Conservation (phyloP, 805 yeast species). For the Kazachstania taianensis region DNA sequence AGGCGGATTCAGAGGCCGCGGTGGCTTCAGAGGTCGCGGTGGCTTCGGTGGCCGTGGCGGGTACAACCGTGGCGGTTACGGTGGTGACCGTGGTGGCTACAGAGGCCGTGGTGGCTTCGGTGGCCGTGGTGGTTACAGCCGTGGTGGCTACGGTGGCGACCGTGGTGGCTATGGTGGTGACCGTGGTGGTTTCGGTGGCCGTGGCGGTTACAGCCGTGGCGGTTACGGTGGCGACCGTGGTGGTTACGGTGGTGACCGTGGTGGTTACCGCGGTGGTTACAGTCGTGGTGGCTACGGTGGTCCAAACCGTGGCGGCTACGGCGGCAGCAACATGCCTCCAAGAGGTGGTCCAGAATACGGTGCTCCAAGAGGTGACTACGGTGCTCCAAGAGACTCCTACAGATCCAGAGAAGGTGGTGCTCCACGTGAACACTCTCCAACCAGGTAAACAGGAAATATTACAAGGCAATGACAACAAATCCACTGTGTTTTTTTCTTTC, state of each 20-base stretch:
- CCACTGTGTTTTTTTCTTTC: not conserved
- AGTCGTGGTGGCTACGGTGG: constrained; percentile 34
- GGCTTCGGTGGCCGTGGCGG: constrained; percentile 32
- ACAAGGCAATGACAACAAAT: not conserved
- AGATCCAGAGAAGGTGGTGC: constrained; percentile 12
- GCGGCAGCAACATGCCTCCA: constrained; percentile 25
- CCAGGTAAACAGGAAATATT: constrained; percentile 61
- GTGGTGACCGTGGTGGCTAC: constrained; percentile 32
- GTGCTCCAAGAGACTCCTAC: constrained; percentile 25
- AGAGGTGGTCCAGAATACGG: constrained; percentile 25
- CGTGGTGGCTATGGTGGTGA: constrained; percentile 34
- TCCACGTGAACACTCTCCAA: constrained; percentile 64
- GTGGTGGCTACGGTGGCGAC: constrained; percentile 35
- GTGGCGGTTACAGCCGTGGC: constrained; percentile 28
- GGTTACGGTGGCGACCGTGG: constrained; percentile 28
- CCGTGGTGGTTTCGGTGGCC: constrained; percentile 36
- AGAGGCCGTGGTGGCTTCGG: constrained; percentile 33
- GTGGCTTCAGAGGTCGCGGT: constrained; percentile 40
- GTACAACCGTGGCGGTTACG: constrained; percentile 36
- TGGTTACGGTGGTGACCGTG: constrained; percentile 25
- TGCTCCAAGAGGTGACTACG: constrained; percentile 27
- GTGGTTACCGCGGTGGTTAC: constrained; percentile 33
- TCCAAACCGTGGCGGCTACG: constrained; percentile 27
- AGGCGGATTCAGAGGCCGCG: constrained; percentile 39
- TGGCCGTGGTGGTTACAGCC: constrained; percentile 25